Evolutionary conservation across 2,329 filamentous ascomycete genomes (phyloP).

Genomic region (Fusarium piperis): DNA sequence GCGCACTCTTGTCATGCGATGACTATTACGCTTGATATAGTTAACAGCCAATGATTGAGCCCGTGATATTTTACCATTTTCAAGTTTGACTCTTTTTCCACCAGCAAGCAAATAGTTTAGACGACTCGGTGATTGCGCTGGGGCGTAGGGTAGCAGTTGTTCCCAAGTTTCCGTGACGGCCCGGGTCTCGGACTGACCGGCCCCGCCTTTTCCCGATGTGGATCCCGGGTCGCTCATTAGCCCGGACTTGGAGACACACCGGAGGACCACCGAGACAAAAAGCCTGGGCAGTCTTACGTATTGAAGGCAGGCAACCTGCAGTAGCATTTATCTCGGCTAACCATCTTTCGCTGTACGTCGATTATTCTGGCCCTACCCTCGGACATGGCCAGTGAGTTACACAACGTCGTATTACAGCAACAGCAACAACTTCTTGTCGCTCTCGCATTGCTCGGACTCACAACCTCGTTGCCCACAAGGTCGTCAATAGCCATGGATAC

Average conservation of each 20-base stretch:
- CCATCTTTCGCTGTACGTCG: too few relatives aligned
- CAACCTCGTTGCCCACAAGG: not conserved
- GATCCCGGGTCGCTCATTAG: not conserved
- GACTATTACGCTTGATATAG: not conserved
- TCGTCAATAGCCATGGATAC: not conserved
- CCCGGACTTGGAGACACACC: not conserved
- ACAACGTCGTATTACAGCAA: too few relatives aligned
- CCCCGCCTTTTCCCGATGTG: not conserved
- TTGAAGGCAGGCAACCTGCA: too few relatives aligned
- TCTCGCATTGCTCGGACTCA: too few relatives aligned
- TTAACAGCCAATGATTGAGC: not conserved
- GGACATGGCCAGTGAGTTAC: too few relatives aligned
- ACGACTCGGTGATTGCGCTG: too few relatives aligned
- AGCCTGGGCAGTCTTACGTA: not conserved
- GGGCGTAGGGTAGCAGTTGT: not conserved
- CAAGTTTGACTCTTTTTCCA: not conserved
- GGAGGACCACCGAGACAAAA: not conserved
- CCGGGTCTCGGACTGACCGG: not conserved
- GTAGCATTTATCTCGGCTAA: too few relatives aligned
- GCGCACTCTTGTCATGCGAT: too few relatives aligned
- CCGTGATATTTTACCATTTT: not conserved
- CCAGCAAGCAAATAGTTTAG: too few relatives aligned
- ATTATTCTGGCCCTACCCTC: too few relatives aligned
- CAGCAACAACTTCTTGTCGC: not conserved
- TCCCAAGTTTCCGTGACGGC: too few relatives aligned